Conservation (phyloP, 768 basidiomycete species). For the Chiua virens region DNA sequence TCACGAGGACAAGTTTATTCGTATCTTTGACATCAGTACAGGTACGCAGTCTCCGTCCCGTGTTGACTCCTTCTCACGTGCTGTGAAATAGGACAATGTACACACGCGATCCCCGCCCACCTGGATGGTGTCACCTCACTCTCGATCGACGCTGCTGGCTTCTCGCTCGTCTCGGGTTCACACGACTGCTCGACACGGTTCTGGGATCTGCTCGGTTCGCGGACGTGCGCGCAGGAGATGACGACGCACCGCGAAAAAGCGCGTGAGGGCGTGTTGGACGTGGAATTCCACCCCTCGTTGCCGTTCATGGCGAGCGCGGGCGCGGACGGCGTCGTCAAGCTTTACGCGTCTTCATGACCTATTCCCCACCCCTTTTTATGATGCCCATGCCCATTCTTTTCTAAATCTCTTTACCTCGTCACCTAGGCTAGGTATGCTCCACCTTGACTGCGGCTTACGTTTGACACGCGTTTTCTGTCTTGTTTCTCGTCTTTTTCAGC, state of each 20-base stretch:
- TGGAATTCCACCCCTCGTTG: conserved; percentile 80
- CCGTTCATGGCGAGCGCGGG: conserved; percentile 92
- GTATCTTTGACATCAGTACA: conserved; percentile 82
- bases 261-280: conserved; percentile 86
- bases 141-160: conserved; percentile 83
- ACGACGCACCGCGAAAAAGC: conserved; percentile 88
- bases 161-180: conserved; percentile 84
- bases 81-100: conserved; percentile 66
- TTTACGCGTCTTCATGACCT: conserved; percentile 81
- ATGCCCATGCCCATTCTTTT: background rate
- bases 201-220: conserved; percentile 86
- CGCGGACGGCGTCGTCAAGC: conserved; percentile 91
- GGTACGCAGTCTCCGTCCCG: conserved; percentile 47
- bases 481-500: background rate
- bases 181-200: conserved; percentile 94
- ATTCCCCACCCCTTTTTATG: background rate
- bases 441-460: conserved; percentile 4
- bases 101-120: conserved; percentile 88
- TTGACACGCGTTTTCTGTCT: conserved; percentile 3
- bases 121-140: conserved; percentile 90
- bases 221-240: conserved; percentile 85
- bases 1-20: conserved; percentile 92
- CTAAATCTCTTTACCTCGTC: background rate
- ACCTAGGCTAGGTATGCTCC: conserved; percentile 9
- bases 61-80: background rate